phyloP scores from a whole-genome alignment of 805 yeast species.

The Yamadazyma insecticola region DNA sequence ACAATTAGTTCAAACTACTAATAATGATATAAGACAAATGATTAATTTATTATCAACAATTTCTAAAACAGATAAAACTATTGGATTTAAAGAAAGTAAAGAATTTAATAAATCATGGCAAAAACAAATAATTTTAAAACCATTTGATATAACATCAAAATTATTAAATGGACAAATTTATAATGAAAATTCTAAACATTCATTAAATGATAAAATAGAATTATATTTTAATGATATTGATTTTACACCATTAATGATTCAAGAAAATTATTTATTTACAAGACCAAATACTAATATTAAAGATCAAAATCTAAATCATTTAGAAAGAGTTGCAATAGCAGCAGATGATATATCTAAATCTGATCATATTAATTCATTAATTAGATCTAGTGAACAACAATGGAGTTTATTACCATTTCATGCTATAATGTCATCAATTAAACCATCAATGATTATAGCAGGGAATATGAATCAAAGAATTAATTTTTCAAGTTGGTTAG shows the following conservation, averaged over 20 bases:
- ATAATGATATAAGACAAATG: conserved; percentile 91
- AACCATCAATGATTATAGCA: conserved; percentile 70
- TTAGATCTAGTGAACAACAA: conserved; percentile 87
- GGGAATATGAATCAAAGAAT: conserved; percentile 68
- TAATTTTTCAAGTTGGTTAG: conserved; percentile 82
- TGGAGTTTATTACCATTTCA: conserved; percentile 93
- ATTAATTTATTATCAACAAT: conserved; percentile 85
- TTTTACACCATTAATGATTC: conserved; percentile 92
- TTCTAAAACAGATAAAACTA: conserved; percentile 61
- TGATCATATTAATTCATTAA: conserved; percentile 74
- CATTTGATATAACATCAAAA: conserved; percentile 81
- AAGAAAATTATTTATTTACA: conserved; percentile 80
- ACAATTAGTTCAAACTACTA: conserved; percentile 77
- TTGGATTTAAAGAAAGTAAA: conserved; percentile 61
- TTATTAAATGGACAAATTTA: conserved; percentile 58
- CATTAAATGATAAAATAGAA: conserved; percentile 78
- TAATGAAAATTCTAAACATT: conserved; percentile 45
- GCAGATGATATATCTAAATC: conserved; percentile 84
- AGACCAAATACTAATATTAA: conserved; percentile 49
- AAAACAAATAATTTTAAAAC: conserved; percentile 84
- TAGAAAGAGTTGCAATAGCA: conserved; percentile 67
- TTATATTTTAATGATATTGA: conserved; percentile 92
- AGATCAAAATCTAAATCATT: no score
- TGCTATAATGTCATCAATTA: conserved; percentile 78
- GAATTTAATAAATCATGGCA: conserved; percentile 71